Conservation (phyloP, 495 filamentous ascomycete genomes). For the Podospora fimiseda region DNA sequence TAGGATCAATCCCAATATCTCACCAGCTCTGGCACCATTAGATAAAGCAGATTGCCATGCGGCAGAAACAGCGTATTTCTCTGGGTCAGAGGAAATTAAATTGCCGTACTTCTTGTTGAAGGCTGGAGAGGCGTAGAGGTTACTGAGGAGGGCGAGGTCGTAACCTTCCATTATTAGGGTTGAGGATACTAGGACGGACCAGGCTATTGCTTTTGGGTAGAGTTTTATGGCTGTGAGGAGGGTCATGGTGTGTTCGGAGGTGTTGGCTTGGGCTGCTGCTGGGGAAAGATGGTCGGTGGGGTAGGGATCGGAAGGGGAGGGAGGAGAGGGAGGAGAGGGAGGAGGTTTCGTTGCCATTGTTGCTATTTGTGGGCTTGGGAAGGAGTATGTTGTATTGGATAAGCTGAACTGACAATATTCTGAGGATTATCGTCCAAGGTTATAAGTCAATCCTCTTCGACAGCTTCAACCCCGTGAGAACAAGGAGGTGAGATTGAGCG, state of each 20-base stretch:
- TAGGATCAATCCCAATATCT: slow-evolving; percentile 33
- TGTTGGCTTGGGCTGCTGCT: slow-evolving; percentile 25
- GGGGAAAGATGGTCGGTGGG: not conserved
- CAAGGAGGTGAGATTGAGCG: no score
- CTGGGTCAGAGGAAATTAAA: slow-evolving; percentile 8
- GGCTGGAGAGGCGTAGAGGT: slow-evolving; percentile 28
- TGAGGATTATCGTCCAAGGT: no score
- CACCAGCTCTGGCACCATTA: slow-evolving; percentile 30
- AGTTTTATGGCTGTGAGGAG: slow-evolving; percentile 33
- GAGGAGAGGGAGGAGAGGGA: no score
- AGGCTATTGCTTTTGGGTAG: slow-evolving; percentile 44
- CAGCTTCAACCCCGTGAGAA: no score
- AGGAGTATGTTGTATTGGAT: no score
- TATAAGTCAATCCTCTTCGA: no score
- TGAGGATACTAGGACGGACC: slow-evolving; percentile 45
- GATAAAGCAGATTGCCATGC: slow-evolving; percentile 33
- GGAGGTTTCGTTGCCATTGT: no score
- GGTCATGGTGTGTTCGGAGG: slow-evolving; percentile 35
- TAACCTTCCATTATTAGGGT: slow-evolving; percentile 55
- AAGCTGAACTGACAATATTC: no score
- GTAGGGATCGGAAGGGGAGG: no score
- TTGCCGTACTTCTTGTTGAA: slow-evolving; percentile 33
- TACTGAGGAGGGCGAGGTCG: slow-evolving; percentile 36
- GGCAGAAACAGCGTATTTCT: slow-evolving; percentile 28
- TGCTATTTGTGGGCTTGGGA: no score